These are phyloP conservation scores for Zygotorulaspora sp. DNA, from an alignment of 805 yeast genomes.

Conservation along the genomic window DNA sequence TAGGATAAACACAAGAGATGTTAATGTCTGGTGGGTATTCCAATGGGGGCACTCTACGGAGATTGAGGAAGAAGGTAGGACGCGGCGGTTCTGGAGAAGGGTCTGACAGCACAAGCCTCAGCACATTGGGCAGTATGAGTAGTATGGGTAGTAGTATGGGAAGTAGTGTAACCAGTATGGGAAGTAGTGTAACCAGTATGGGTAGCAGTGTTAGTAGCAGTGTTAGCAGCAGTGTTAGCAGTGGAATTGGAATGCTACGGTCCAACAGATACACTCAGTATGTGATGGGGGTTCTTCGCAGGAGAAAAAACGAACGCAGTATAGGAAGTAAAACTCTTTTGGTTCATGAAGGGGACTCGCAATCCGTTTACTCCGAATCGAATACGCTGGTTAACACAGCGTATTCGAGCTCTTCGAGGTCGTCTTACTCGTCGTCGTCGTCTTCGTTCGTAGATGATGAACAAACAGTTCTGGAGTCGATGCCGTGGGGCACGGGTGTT, in stretches of 20 bases:
- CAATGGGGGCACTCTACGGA: conserved; percentile 1
- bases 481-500: conserved; percentile 1
- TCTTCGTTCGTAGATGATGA: conserved; percentile 7
- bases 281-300: neutral
- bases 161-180: neutral
- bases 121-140: neutral
- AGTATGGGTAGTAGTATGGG: neutral
- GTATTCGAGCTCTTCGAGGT: conserved; percentile 6
- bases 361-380: conserved; percentile 21
- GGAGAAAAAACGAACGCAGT: neutral
- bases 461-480: neutral
- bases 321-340: neutral
- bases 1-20: too few relatives aligned
- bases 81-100: neutral
- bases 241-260: neutral
- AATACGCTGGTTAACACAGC: conserved; percentile 20
- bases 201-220: neutral
- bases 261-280: conserved; percentile 2
- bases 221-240: neutral
- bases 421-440: conserved; percentile 7
- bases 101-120: neutral
- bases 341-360: conserved; percentile 9
- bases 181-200: too few relatives aligned
- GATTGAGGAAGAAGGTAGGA: conserved; percentile 2
- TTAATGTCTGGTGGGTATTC: neutral